phyloP scores from a whole-genome alignment of 2,329 filamentous ascomycete genomes.

The Neofusicoccum kwambonambiense region DNA sequence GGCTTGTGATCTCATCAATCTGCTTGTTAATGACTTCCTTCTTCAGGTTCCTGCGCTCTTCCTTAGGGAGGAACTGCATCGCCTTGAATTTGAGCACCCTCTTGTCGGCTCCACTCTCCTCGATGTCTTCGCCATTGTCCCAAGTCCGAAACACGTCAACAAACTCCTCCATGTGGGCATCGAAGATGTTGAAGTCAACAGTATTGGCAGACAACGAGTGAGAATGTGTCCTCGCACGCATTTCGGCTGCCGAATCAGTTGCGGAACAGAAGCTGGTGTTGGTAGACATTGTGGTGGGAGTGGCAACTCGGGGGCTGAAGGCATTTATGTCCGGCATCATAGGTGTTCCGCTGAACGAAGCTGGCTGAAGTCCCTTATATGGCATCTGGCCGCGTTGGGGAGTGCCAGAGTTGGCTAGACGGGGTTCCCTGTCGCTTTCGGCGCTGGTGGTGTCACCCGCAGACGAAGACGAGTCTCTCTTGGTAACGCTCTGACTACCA shows the following conservation, averaged over 20 bases:
- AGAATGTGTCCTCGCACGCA: neutral
- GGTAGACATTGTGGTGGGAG: neutral
- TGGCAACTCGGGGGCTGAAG: neutral
- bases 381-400: neutral
- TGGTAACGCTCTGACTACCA: neutral
- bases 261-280: neutral
- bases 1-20: neutral
- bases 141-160: neutral
- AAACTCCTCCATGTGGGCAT: constrained; percentile 1
- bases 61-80: neutral
- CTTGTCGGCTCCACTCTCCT: neutral
- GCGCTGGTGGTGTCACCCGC: neutral
- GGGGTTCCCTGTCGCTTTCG: neutral
- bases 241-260: neutral
- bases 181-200: neutral
- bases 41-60: too few relatives aligned
- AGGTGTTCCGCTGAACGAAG: neutral
- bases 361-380: neutral
- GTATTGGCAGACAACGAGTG: neutral
- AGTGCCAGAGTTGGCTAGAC: neutral
- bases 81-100: neutral
- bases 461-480: neutral
- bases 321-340: neutral
- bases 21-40: neutral
- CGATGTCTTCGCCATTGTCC: neutral